Conservation (phyloP, 2,329 filamentous ascomycete genomes). For the Neonectria faginata region DNA sequence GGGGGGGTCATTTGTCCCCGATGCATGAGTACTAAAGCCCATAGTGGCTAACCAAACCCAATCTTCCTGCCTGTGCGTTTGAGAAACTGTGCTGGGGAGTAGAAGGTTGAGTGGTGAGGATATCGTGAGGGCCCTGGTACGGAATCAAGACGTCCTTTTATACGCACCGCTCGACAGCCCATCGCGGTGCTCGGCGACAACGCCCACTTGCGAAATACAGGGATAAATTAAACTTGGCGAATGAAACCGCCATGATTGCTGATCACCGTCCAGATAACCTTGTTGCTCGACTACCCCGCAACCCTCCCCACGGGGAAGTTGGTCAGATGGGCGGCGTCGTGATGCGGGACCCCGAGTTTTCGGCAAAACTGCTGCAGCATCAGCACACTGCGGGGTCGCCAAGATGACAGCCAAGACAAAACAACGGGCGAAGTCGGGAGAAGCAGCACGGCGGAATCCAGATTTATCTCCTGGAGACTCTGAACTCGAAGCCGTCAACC, state of each 20-base stretch:
- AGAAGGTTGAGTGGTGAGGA: neutral
- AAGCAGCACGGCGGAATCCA: neutral
- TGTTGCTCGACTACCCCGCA: slow-evolving; percentile 26
- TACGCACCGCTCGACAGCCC: neutral
- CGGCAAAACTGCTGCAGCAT: slow-evolving; percentile 11
- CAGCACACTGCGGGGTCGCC: slow-evolving; percentile 20
- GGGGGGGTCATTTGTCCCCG: slow-evolving; percentile 52
- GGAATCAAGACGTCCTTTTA: slow-evolving; percentile 28
- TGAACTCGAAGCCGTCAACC: neutral
- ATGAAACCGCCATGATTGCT: slow-evolving; percentile 27
- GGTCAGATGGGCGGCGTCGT: slow-evolving; percentile 15
- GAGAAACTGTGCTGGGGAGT: neutral
- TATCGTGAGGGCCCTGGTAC: neutral
- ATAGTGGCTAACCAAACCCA: neutral
- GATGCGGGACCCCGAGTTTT: slow-evolving; percentile 10
- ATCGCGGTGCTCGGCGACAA: neutral
- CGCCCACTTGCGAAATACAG: slow-evolving; percentile 1
- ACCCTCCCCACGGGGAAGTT: slow-evolving; percentile 39
- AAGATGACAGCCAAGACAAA: slow-evolving; percentile 11
- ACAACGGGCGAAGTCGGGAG: slow-evolving; percentile 4
- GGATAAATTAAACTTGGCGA: neutral
- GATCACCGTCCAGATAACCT: slow-evolving; percentile 11
- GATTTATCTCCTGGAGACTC: slow-evolving; percentile 6
- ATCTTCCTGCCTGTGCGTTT: neutral
- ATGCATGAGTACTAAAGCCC: slow-evolving; percentile 51